Evolutionary conservation across 2,329 filamentous ascomycete species (phyloP), one percentile per base, ranked within the genome.

Genomic region (Phyllosticta paracitricarpa): DNA sequence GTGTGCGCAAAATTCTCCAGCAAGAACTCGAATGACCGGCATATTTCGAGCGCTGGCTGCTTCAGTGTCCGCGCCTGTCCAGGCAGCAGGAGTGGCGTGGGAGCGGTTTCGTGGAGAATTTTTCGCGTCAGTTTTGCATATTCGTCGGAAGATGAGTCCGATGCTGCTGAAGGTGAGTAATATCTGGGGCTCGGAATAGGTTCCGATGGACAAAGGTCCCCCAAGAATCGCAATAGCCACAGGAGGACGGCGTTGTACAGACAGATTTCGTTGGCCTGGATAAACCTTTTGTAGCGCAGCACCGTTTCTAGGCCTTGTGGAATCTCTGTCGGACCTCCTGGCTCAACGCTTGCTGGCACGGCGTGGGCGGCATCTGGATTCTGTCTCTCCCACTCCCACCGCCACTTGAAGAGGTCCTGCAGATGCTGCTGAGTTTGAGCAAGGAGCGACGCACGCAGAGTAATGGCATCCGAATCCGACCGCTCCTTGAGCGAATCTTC

Each of bases 1-100:
- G 48, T 58, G n/a, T 56, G 35, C 7, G 61, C 14, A 14, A 58
- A 56, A 4, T 28, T 55, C 4, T 52, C 30, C 17, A 64, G 60
- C 12, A 63, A 26, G 40, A 58, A 64, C 30, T 65, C 62, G 53
- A 65, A 65, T 17, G 61, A 52, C n/a, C 59, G 61, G 51, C 57
- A 58, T 26, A 65, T 64, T 59, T 65, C 64, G 54, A 65, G 59
- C 5, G 63, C 64, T 22, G 56, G 57, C 19, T 64, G 61, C 19
- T 60, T 56, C 10, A 64, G 40, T 5, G 22, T 53, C 8, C 53
- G 57, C 4, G 58, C 57, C 14, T 64, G 61, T 24, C 62, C 57
- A 1, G 64, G 64, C 2, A 63, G 63, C 17, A 54, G 52, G 26
- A 65, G 61, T 12, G 59, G 51, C 5, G 55, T 55, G 5, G n/a